Percentiles rank a stretch among this genome's conserved stretches.
Evolutionary conservation across 352 stramenopile genomes (phyloP).

Genomic region (Discostella stelligera): DNA sequence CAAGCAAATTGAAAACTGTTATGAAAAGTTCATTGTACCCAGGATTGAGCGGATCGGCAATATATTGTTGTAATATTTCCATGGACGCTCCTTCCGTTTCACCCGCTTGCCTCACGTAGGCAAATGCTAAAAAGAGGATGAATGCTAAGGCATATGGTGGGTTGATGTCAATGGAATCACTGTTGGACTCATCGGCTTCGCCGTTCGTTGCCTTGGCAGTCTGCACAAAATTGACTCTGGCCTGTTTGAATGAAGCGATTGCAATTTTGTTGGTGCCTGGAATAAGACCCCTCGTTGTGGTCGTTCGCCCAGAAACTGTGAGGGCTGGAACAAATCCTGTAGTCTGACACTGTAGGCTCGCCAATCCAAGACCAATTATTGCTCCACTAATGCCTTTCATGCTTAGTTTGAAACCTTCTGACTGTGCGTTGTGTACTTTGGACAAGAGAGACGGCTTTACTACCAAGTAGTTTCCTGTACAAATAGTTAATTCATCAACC

Average conservation of each 20-base stretch:
- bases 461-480: too few species aligned
- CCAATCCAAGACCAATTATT: neutral
- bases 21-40: slow-evolving; percentile 67
- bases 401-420: too few species aligned
- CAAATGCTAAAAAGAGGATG: slow-evolving; percentile 44
- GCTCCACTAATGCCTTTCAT: slow-evolving; percentile 25
- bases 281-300: slow-evolving; percentile 2
- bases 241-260: neutral
- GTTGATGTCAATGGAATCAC: slow-evolving; percentile 30
- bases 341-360: neutral
- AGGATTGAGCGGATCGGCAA: slow-evolving; percentile 56
- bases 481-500: too few species aligned
- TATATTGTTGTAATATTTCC: slow-evolving; percentile 48
- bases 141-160: slow-evolving; percentile 47
- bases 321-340: slow-evolving; percentile 3
- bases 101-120: slow-evolving; percentile 20
- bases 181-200: neutral
- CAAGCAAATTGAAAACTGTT: slow-evolving; percentile 65
- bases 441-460: too few species aligned
- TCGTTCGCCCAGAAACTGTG: neutral
- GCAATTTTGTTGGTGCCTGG: slow-evolving; percentile 1
- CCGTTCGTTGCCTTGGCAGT: neutral
- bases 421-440: too few species aligned
- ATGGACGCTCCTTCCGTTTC: slow-evolving; percentile 40
- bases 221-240: neutral